These are phyloP conservation scores for Xylaria bambusicola DNA, from an alignment of 495 filamentous ascomycete species.

Conservation along the genomic window DNA sequence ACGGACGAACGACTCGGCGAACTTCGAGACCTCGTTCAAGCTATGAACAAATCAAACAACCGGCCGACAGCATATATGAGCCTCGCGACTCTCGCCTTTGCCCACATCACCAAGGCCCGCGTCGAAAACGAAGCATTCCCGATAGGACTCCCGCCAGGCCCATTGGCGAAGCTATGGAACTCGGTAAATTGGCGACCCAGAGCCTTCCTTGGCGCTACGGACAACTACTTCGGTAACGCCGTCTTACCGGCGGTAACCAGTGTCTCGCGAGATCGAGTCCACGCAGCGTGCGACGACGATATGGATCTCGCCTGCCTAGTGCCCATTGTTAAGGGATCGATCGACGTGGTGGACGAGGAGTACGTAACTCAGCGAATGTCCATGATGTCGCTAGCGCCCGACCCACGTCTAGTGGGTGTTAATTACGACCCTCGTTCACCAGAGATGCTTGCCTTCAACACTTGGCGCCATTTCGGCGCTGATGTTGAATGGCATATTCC, in stretches of 20 bases:
- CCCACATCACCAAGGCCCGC: slow-evolving; percentile 32
- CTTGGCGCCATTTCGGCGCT: slow-evolving; percentile 39
- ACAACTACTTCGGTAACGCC: slow-evolving; percentile 39
- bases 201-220: slow-evolving; percentile 30
- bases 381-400: slow-evolving; percentile 33
- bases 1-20: slow-evolving; percentile 26
- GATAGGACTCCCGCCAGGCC: slow-evolving; percentile 22
- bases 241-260: slow-evolving; percentile 31
- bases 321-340: slow-evolving; percentile 27
- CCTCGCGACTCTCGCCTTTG: slow-evolving; percentile 34
- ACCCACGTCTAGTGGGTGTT: slow-evolving; percentile 37
- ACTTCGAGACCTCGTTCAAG: slow-evolving; percentile 27
- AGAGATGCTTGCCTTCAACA: slow-evolving; percentile 35
- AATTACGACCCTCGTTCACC: slow-evolving; percentile 37
- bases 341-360: slow-evolving; percentile 35
- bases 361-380: slow-evolving; percentile 32
- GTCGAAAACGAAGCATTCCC: slow-evolving; percentile 25
- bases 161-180: slow-evolving; percentile 30
- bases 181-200: slow-evolving; percentile 38
- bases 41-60: slow-evolving; percentile 20
- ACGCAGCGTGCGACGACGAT: slow-evolving; percentile 25
- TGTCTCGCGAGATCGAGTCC: slow-evolving; percentile 18
- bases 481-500: slow-evolving; percentile 38
- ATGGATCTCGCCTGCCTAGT: slow-evolving; percentile 26
- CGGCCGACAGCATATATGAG: slow-evolving; percentile 35